phyloP scores from a whole-genome alignment of 208 protist species.

The Leishmania major region DNA sequence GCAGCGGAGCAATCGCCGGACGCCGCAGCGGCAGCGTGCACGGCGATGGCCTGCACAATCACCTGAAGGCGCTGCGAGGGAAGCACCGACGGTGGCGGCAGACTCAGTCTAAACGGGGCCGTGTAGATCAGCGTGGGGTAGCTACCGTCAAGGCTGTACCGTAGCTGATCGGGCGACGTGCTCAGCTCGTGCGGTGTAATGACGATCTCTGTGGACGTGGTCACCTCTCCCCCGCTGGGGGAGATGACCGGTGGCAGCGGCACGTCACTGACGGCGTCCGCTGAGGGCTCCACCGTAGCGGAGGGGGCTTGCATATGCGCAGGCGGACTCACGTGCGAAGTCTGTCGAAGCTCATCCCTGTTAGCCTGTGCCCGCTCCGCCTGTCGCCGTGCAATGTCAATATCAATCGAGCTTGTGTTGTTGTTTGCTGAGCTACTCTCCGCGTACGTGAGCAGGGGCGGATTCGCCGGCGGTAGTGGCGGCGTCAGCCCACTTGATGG shows the following conservation, averaged over 20 bases:
- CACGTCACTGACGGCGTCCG: background rate
- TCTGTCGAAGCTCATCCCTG: background rate
- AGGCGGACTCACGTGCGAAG: constrained; percentile 3
- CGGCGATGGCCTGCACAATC: constrained; percentile 52
- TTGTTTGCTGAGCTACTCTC: background rate
- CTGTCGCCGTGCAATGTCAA: constrained; percentile 22
- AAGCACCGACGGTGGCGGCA: constrained; percentile 38
- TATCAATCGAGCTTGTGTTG: constrained; percentile 19
- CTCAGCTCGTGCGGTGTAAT: constrained; percentile 58
- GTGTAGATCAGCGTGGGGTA: constrained; percentile 77
- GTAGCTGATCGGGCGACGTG: constrained; percentile 60
- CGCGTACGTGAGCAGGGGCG: background rate
- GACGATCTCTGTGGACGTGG: constrained; percentile 65
- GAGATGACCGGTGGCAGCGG: constrained; percentile 57
- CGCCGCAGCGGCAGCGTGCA: constrained; percentile 17
- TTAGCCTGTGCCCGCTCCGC: constrained; percentile 8
- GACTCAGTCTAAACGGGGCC: constrained; percentile 70
- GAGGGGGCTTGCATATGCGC: background rate
- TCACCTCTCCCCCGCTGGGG: constrained; percentile 66
- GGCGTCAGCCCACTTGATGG: background rate
- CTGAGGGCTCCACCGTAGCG: constrained; percentile 5
- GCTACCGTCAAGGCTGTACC: constrained; percentile 83
- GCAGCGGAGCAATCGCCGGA: background rate
- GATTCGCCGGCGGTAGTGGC: background rate
- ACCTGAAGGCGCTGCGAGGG: constrained; percentile 33